Conservation (phyloP, 1,139 yeast species). For the Pichia cactophila region DNA sequence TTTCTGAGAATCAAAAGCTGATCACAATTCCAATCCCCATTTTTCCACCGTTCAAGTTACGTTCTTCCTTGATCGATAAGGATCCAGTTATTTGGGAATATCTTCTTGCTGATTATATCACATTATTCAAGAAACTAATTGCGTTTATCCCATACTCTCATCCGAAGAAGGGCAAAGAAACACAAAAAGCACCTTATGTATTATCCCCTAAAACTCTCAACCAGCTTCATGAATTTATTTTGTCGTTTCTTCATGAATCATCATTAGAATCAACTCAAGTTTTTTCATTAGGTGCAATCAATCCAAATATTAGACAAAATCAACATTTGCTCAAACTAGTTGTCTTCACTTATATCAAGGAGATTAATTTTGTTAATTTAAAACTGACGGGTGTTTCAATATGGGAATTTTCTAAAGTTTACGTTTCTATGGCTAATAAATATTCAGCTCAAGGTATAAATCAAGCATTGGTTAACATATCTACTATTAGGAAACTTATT, state of each 20-base stretch:
- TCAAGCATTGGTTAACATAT: constrained; percentile 34
- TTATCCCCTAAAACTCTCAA: constrained; percentile 49
- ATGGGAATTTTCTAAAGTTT: constrained; percentile 57
- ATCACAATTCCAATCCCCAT: constrained; percentile 49
- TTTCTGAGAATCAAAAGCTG: constrained; percentile 3
- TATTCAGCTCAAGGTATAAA: constrained; percentile 20
- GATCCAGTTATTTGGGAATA: constrained; percentile 83
- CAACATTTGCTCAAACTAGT: constrained; percentile 40
- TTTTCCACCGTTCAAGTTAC: constrained; percentile 64
- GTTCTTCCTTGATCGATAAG: constrained; percentile 68
- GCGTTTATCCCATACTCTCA: constrained; percentile 11
- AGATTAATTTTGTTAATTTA: constrained; percentile 46
- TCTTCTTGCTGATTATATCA: constrained; percentile 54
- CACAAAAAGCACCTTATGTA: constrained; percentile 17
- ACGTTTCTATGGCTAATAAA: constrained; percentile 31
- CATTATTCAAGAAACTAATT: constrained; percentile 40
- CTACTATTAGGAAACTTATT: constrained; percentile 44
- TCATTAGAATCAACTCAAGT: constrained; percentile 51
- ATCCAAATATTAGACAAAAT: constrained; percentile 55
- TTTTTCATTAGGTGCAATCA: constrained; percentile 61
- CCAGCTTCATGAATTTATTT: constrained; percentile 49
- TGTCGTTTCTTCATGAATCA: constrained; percentile 51
- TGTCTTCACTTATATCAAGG: constrained; percentile 46
- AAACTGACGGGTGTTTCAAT: constrained; percentile 50
- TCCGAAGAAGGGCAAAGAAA: constrained; percentile 1